phyloP scores from a whole-genome alignment of 2,329 filamentous ascomycete genomes.

The Celoporthe dispersa region DNA sequence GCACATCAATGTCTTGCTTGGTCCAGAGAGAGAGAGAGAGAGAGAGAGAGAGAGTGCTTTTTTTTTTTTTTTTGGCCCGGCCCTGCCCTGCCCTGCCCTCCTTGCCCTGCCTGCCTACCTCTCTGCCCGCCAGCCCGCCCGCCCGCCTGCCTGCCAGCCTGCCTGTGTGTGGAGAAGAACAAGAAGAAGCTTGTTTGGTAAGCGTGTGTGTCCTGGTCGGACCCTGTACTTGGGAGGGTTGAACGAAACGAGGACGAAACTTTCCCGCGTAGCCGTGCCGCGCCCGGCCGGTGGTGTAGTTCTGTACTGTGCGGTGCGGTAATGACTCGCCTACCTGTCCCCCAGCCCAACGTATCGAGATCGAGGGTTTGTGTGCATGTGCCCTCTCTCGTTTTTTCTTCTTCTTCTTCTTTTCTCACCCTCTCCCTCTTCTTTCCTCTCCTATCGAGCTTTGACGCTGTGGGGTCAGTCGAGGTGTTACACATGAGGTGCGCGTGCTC shows the following conservation, averaged over 20 bases:
- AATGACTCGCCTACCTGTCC: background rate
- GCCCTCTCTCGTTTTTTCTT: background rate
- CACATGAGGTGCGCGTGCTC: conserved; percentile 12
- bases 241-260: conserved; percentile 13
- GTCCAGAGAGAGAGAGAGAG: no score
- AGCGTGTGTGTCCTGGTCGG: conserved; percentile 2
- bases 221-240: background rate
- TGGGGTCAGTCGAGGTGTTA: background rate
- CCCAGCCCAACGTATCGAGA: background rate
- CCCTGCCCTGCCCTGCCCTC: no score
- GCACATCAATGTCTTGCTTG: background rate
- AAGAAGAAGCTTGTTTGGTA: background rate
- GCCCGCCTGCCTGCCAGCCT: background rate
- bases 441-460: background rate
- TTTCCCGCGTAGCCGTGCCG: background rate
- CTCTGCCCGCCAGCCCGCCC: no score
- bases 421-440: background rate
- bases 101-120: background rate
- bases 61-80: no score
- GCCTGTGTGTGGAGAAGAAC: background rate
- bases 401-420: background rate
- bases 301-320: conserved; percentile 4
- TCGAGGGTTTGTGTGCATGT: background rate
- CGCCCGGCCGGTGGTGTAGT: background rate
- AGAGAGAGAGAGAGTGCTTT: no score